Evolutionary conservation across 257 asterid genomes (phyloP).

Genomic region (Linaria vulgaris): DNA sequence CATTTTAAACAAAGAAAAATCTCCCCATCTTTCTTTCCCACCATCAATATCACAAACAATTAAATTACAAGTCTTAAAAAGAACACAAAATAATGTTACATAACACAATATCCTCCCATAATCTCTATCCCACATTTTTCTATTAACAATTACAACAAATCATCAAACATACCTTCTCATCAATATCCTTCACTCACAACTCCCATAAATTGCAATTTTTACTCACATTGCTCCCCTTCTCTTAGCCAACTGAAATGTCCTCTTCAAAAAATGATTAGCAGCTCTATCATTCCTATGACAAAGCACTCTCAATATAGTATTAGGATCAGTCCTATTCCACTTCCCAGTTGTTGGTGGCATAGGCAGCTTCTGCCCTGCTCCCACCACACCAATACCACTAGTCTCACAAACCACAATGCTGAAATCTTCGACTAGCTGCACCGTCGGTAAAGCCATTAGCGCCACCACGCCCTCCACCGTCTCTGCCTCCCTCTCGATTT

Average conservation of each 20-base stretch:
- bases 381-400: constrained; percentile 44
- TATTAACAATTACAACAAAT: neutral
- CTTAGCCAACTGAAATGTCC: constrained; percentile 68
- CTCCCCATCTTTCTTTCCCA: neutral
- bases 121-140: constrained; percentile 13
- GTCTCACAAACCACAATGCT: constrained; percentile 54
- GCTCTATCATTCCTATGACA: constrained; percentile 69
- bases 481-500: constrained; percentile 65
- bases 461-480: constrained; percentile 72
- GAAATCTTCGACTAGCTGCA: constrained; percentile 68
- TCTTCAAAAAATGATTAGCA: constrained; percentile 67
- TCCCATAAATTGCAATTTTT: neutral
- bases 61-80: constrained; percentile 11
- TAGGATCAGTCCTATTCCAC: constrained; percentile 79
- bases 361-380: constrained; percentile 52
- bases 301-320: constrained; percentile 72
- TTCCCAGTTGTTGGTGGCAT: constrained; percentile 86
- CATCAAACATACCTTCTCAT: neutral
- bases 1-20: neutral
- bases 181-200: neutral
- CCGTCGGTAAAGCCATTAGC: constrained; percentile 67
- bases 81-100: neutral
- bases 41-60: constrained; percentile 1
- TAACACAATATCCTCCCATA: constrained; percentile 6
- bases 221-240: constrained; percentile 44